A percentile compares a stretch with the other conserved stretches of the same genome.
phyloP scores from a whole-genome alignment of 2,329 filamentous ascomycete species.

The Apiospora phragmitis region DNA sequence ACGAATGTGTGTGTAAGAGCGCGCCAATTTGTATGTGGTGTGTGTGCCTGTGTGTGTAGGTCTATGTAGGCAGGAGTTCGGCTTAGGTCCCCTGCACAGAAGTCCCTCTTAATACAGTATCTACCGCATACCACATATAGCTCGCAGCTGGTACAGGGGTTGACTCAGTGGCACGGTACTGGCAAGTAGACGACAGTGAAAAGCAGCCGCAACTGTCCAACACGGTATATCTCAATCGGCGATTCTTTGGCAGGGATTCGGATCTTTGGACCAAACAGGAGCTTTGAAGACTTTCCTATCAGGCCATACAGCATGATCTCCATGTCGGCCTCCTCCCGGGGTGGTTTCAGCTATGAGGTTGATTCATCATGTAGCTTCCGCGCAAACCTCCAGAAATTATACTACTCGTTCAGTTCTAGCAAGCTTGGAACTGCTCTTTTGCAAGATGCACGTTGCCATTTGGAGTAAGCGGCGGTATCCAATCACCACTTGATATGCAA shows the following conservation, averaged over 20 bases:
- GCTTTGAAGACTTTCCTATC: not conserved
- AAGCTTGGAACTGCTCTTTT: not conserved
- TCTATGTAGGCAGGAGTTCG: not conserved
- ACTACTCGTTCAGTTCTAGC: slow-evolving; percentile 3
- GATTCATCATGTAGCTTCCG: not conserved
- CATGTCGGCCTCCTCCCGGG: not conserved
- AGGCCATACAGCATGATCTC: not conserved
- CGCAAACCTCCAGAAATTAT: not conserved
- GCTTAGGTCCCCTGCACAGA: not conserved
- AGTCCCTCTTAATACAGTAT: not conserved
- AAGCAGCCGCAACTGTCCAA: not conserved
- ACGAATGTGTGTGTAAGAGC: not conserved
- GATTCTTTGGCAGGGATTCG: not conserved
- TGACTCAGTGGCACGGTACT: not conserved
- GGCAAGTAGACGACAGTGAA: not conserved
- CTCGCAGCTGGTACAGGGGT: not conserved
- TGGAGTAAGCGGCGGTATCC: not conserved
- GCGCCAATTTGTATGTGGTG: not conserved
- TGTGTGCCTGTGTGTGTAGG: not conserved
- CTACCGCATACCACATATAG: not conserved
- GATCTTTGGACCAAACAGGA: not conserved
- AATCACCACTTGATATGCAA: not conserved
- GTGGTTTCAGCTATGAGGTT: not conserved
- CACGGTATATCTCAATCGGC: not conserved
- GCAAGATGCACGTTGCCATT: not conserved